These are phyloP conservation scores for Cordyceps javanica DNA, from an alignment of 2,329 filamentous ascomycete species.

Conservation along the genomic window DNA sequence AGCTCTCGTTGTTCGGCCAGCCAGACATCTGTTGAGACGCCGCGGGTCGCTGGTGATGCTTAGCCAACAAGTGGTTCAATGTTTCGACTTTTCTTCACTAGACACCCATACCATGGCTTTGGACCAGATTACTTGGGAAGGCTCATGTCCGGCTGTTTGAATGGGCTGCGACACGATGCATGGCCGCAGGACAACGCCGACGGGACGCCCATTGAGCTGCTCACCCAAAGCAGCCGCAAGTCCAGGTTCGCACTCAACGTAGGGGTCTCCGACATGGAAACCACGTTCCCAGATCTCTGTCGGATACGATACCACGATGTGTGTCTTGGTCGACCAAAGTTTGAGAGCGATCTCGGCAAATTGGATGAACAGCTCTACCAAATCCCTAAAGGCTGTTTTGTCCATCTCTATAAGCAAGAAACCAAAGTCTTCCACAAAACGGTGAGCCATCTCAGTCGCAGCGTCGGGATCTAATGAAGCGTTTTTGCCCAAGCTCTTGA, in stretches of 20 bases:
- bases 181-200: not conserved
- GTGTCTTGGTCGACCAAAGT: not conserved
- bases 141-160: not conserved
- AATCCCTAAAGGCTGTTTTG: not conserved
- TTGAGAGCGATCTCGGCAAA: not conserved
- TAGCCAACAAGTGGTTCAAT: too few species aligned
- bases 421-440: not conserved
- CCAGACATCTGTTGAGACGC: too few species aligned
- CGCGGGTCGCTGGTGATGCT: too few species aligned
- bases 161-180: not conserved
- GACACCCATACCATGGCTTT: conserved; percentile 6
- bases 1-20: too few species aligned
- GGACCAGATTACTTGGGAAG: not conserved
- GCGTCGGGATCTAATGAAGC: accelerated
- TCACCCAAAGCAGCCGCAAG: not conserved
- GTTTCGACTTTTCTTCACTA: not conserved
- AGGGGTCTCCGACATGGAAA: not conserved
- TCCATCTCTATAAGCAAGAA: not conserved
- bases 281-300: accelerated
- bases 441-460: accelerated
- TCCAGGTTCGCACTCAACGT: not conserved
- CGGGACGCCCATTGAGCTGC: not conserved
- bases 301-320: accelerated
- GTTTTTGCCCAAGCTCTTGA: not conserved
- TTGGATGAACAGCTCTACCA: not conserved